These are phyloP conservation scores for Scheffersomyces lignosus DNA, from an alignment of 805 yeast species.

Conservation along the genomic window DNA sequence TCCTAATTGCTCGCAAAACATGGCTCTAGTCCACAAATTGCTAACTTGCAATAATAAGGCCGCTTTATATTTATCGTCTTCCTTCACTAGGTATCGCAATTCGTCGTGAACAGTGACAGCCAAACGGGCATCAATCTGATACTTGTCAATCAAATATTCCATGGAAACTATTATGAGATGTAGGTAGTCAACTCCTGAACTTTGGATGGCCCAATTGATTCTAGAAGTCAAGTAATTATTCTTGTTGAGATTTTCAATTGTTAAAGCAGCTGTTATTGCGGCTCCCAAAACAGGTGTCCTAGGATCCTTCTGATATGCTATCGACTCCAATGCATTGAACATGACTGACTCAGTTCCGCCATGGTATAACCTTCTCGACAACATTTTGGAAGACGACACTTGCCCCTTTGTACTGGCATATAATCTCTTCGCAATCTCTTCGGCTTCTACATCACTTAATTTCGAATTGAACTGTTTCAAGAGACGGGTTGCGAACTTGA, in stretches of 20 bases:
- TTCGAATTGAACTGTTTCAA: constrained; percentile 80
- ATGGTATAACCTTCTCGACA: constrained; percentile 49
- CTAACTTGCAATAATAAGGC: constrained; percentile 86
- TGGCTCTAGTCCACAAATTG: constrained; percentile 93
- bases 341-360: constrained; percentile 95
- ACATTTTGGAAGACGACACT: constrained; percentile 17
- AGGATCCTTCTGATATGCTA: constrained; percentile 81
- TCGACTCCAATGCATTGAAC: constrained; percentile 83
- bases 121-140: constrained; percentile 70
- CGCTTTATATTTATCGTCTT: constrained; percentile 70
- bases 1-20: constrained; percentile 91
- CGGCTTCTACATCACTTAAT: constrained; percentile 66
- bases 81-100: constrained; percentile 73
- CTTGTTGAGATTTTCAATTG: constrained; percentile 59
- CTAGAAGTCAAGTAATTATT: constrained; percentile 81
- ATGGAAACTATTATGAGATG: constrained; percentile 83
- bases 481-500: constrained; percentile 81
- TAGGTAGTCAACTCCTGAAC: constrained; percentile 95
- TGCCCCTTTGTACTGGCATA: constrained; percentile 84
- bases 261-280: constrained; percentile 83
- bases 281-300: constrained; percentile 92
- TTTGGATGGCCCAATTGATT: constrained; percentile 96
- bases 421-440: constrained; percentile 58
- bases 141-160: constrained; percentile 73
- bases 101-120: constrained; percentile 94